Base-by-base conservation (phyloP, 495 filamentous ascomycete species). In the Hyaloscypha hepaticicola region DNA sequence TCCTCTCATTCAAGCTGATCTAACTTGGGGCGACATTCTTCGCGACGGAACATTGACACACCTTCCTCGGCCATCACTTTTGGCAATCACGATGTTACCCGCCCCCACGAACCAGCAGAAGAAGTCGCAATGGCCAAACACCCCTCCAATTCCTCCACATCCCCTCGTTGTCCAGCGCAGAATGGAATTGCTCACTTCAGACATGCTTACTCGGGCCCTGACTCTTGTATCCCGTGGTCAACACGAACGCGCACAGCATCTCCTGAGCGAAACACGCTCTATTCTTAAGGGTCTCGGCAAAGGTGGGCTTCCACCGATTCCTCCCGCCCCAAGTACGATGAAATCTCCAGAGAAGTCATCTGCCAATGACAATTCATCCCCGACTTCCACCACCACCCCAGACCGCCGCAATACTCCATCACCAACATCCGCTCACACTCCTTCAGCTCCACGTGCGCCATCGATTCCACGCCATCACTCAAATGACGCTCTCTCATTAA, bases 1-100 rank as follows among this genome's bases (percentile, higher is more conserved):
- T 11, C 95, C 95, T 1, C 79, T 99, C 45, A 92, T 99, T 69
- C 96, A 98, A 75, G 96, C 95, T 5, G 96, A 98, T 72, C 82
- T 99, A 0, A 90, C 83, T 25, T 99, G 93, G 79, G 92, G 95
- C 22, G 96, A 99, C 73, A 90, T 99, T 63, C 86, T 98, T 2
- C 87, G 95, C 21, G 95, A 98, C 64, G 93, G 94, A 48, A 89
- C 91, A 48, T 80, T 95, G 26, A 90, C 90, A 51, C 95, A 98
- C 71, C 85, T 91, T 19, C 90, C 93, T 8, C 87, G 95, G 26
- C 93, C 93, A 3, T 96, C 93, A 6, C 85, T 99, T 1, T 82
- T 99, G n/a, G 92, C 95, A 33, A 99, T 99, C 67, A 98, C 95
- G 22, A 97, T 99, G 90, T 83, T 99, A n/a, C 95, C 95, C 4